phyloP scores from a whole-genome alignment of 352 stramenopile species.

The Pythium biforme region DNA sequence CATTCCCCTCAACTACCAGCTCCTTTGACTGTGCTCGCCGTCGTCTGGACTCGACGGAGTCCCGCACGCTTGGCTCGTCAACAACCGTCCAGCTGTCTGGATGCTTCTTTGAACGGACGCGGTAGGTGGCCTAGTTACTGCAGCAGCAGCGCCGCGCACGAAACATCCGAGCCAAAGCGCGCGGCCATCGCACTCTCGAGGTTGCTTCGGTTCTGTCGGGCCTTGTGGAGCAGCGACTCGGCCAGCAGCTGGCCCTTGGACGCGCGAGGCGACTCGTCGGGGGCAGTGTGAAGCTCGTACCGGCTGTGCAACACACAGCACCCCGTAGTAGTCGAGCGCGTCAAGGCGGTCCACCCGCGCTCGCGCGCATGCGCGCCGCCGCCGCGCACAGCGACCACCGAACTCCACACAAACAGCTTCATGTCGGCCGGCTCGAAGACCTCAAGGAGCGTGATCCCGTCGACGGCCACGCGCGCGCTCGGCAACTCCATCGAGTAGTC shows the following conservation, averaged over 20 bases:
- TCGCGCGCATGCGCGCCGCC: not conserved
- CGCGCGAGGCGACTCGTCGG: not conserved
- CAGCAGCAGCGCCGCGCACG: not conserved
- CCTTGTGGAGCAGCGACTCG: constrained; percentile 9
- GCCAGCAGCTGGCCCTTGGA: constrained; percentile 1
- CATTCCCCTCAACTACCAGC: too few relatives aligned
- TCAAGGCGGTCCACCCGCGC: constrained; percentile 8
- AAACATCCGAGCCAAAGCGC: not conserved
- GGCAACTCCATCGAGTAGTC: constrained; percentile 6
- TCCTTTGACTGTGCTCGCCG: too few relatives aligned
- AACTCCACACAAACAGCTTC: constrained; percentile 2
- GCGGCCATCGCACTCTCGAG: not conserved
- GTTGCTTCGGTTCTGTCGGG: not conserved
- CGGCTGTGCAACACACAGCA: constrained; percentile 3
- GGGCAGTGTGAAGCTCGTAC: constrained; percentile 1
- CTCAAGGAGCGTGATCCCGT: constrained; percentile 5
- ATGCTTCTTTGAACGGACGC: too few relatives aligned
- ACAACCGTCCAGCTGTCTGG: too few relatives aligned
- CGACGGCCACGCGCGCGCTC: not conserved
- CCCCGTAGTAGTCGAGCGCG: not conserved
- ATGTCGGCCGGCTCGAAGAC: not conserved
- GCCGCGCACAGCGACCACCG: constrained; percentile 1
- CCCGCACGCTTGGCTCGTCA: too few relatives aligned
- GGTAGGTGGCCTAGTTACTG: too few relatives aligned
- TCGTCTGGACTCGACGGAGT: too few relatives aligned